Evolutionary conservation across 345 rosid genomes (phyloP).

Genomic region (Eucalyptus erythrocorys): DNA sequence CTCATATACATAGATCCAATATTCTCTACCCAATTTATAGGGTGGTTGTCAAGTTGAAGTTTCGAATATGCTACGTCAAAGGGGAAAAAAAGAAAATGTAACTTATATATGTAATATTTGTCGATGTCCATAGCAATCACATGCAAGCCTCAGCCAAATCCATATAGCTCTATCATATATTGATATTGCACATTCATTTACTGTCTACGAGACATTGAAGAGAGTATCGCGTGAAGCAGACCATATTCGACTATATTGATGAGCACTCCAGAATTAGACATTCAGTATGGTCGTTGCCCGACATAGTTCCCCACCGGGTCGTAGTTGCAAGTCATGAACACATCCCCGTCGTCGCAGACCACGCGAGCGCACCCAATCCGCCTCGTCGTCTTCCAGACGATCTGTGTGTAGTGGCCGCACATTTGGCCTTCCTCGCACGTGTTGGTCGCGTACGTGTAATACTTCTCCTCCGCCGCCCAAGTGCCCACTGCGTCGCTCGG

Average conservation of each 20-base stretch:
- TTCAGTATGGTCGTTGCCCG: slow-evolving; percentile 64
- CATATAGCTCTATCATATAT: background rate
- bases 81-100: background rate
- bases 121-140: background rate
- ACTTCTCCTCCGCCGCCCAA: slow-evolving; percentile 77
- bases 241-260: background rate
- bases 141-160: background rate
- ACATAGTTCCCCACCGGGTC: slow-evolving; percentile 77
- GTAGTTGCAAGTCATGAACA: slow-evolving; percentile 88
- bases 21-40: background rate
- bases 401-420: slow-evolving; percentile 92
- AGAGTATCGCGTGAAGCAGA: background rate
- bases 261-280: background rate
- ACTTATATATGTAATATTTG: background rate
- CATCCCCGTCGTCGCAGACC: slow-evolving; percentile 65
- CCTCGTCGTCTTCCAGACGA: slow-evolving; percentile 66
- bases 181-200: background rate
- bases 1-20: background rate
- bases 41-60: background rate
- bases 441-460: slow-evolving; percentile 43
- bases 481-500: slow-evolving; percentile 53
- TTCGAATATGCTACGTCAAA: background rate
- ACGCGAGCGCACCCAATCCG: slow-evolving; percentile 70
- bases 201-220: background rate
- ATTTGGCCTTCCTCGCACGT: slow-evolving; percentile 41